Percentiles rank a stretch among this genome's conserved stretches.
Conservation (phyloP, 352 stramenopile species). For the Phytophthora niederhauseri region DNA sequence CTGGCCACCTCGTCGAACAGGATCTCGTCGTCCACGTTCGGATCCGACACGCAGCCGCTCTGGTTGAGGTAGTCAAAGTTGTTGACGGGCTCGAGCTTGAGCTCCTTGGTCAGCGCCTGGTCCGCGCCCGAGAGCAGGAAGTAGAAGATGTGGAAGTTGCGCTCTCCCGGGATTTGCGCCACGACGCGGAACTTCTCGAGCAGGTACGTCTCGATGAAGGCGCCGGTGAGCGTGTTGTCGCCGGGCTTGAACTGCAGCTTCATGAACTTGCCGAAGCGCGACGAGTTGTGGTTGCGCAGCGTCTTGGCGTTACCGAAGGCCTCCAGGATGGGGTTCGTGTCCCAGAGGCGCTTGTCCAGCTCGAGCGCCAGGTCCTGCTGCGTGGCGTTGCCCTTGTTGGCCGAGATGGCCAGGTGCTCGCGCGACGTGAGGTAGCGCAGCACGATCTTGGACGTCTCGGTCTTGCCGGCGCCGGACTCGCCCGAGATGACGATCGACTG, state of each 20-base stretch:
- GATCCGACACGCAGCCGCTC: slow-evolving; percentile 80
- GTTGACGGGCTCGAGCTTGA: slow-evolving; percentile 61
- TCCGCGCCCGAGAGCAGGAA: slow-evolving; percentile 82
- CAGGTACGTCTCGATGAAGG: slow-evolving; percentile 90
- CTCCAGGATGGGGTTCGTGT: slow-evolving; percentile 91
- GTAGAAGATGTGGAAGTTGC: slow-evolving; percentile 95
- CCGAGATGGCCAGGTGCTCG: slow-evolving; percentile 66
- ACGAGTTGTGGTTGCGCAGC: slow-evolving; percentile 89
- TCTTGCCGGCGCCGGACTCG: slow-evolving; percentile 88
- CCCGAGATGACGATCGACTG: slow-evolving; percentile 91
- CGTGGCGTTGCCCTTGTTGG: slow-evolving; percentile 34
- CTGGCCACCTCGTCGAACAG: slow-evolving; percentile 86
- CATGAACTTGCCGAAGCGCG: slow-evolving; percentile 91
- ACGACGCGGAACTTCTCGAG: slow-evolving; percentile 92
- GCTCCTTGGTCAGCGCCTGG: slow-evolving; percentile 56
- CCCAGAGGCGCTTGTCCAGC: slow-evolving; percentile 86
- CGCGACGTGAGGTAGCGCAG: slow-evolving; percentile 86
- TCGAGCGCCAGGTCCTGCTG: slow-evolving; percentile 75
- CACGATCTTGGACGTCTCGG: slow-evolving; percentile 91
- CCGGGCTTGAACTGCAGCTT: slow-evolving; percentile 88
- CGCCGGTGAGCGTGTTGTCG: slow-evolving; percentile 72
- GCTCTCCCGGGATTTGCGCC: slow-evolving; percentile 82
- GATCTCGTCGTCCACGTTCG: slow-evolving; percentile 89
- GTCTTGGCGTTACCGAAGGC: slow-evolving; percentile 91
- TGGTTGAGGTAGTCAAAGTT: slow-evolving; percentile 89